A percentile compares a stretch with the other conserved stretches of the same genome.
Conservation (phyloP, 2,329 filamentous ascomycete species). For the Colletotrichum liaoningense region DNA sequence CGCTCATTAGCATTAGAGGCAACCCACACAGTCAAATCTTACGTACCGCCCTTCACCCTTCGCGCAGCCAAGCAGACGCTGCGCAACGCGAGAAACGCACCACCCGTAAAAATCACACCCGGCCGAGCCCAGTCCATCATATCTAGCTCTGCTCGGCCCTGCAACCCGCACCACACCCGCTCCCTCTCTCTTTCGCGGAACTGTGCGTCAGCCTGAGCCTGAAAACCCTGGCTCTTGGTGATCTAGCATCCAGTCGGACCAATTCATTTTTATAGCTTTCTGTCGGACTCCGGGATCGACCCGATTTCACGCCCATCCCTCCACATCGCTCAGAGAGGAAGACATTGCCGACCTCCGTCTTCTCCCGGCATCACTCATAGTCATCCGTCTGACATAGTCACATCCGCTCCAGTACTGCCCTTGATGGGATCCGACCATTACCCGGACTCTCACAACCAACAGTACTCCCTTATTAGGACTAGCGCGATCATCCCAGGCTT, state of each 20-base stretch:
- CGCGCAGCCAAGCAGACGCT: neutral
- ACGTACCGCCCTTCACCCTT: neutral
- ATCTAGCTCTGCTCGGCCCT: neutral
- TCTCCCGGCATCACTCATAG: neutral
- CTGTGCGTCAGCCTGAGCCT: neutral
- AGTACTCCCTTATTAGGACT: neutral
- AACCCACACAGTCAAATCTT: neutral
- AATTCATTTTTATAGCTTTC: neutral
- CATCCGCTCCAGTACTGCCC: neutral
- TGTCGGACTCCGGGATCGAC: neutral
- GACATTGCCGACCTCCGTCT: neutral
- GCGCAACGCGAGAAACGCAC: neutral
- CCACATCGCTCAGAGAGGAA: neutral
- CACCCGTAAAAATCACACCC: conserved; percentile 4
- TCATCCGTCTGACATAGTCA: neutral
- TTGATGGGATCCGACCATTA: neutral
- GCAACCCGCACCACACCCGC: conserved; percentile 7
- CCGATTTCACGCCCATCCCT: neutral
- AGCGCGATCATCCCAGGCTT: neutral
- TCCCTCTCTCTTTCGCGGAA: neutral
- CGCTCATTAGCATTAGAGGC: neutral
- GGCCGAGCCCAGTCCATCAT: neutral
- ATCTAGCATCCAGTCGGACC: neutral
- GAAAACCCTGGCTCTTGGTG: neutral
- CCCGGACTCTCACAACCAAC: neutral